Percentiles rank a stretch among this genome's conserved stretches.
These are phyloP conservation scores for Logfia minima DNA, from an alignment of 129 eudicot genomes.

Conservation along the genomic window DNA sequence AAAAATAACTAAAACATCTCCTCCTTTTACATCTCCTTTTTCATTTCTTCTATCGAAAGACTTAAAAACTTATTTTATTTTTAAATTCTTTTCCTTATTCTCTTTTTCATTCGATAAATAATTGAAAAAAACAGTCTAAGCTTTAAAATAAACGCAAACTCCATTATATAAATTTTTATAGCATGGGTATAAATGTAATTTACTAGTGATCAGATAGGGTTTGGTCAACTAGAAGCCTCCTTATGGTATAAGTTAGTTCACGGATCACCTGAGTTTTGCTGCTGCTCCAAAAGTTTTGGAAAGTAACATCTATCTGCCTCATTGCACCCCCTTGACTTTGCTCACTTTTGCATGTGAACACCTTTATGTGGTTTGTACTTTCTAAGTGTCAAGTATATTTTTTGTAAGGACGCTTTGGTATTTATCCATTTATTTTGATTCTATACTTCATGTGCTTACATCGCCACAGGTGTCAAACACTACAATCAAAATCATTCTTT, in stretches of 20 bases:
- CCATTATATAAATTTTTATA: not conserved
- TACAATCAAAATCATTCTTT: not conserved
- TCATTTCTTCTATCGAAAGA: too few relatives aligned
- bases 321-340: constrained; percentile 29
- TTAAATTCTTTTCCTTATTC: too few relatives aligned
- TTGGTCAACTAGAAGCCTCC: constrained; percentile 37
- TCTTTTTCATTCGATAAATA: too few relatives aligned
- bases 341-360: constrained; percentile 29
- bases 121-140: too few relatives aligned
- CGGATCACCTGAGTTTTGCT: constrained; percentile 40
- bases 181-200: not conserved
- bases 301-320: constrained; percentile 32
- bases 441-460: not conserved
- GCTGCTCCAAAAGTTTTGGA: constrained; percentile 33
- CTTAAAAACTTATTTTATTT: too few relatives aligned
- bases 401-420: constrained; percentile 9
- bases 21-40: too few relatives aligned
- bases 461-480: not conserved
- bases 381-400: not conserved
- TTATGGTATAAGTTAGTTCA: constrained; percentile 23
- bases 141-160: too few relatives aligned
- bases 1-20: too few relatives aligned
- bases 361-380: constrained; percentile 16
- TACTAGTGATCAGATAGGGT: constrained; percentile 14
- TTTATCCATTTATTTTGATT: not conserved